Percentiles rank a stretch among this genome's conserved stretches.
Conservation (phyloP, 176 grass and related monocot species). For the Oryza glaberrima region DNA sequence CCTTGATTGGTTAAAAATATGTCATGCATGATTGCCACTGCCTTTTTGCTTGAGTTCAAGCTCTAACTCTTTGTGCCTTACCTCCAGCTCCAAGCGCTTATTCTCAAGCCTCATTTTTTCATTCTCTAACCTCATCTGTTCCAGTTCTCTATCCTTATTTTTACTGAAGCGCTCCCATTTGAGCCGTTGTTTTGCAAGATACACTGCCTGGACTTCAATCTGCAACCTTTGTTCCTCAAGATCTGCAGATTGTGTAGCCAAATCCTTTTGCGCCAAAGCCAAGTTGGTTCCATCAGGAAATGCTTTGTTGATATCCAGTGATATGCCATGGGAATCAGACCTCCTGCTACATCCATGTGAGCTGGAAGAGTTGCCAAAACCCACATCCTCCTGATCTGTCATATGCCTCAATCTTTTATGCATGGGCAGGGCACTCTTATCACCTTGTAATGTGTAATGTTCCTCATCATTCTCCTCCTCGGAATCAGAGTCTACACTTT, state of each 20-base stretch:
- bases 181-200: slow-evolving; percentile 53
- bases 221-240: slow-evolving; percentile 50
- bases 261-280: slow-evolving; percentile 38
- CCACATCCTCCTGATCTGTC: slow-evolving; percentile 47
- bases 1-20: slow-evolving; percentile 30
- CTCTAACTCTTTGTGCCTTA: slow-evolving; percentile 65
- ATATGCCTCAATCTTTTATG: slow-evolving; percentile 52
- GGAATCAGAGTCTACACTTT: slow-evolving; percentile 48
- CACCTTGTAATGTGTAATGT: slow-evolving; percentile 29
- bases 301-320: slow-evolving; percentile 59
- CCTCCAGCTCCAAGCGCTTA: slow-evolving; percentile 51
- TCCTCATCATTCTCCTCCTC: slow-evolving; percentile 64
- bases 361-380: slow-evolving; percentile 49
- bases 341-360: slow-evolving; percentile 45
- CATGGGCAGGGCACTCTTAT: slow-evolving; percentile 33
- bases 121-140: slow-evolving; percentile 65
- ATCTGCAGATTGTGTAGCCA: slow-evolving; percentile 41
- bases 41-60: slow-evolving; percentile 55
- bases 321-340: slow-evolving; percentile 40
- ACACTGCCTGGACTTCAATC: slow-evolving; percentile 59
- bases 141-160: slow-evolving; percentile 68
- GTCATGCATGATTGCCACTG: slow-evolving; percentile 36
- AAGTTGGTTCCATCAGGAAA: slow-evolving; percentile 57
- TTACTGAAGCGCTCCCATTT: slow-evolving; percentile 64
- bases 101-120: slow-evolving; percentile 65